Percentiles rank a stretch among this genome's conserved stretches.
Conservation (phyloP, 2,329 filamentous ascomycete genomes). For the Thielaviopsis cerberus region DNA sequence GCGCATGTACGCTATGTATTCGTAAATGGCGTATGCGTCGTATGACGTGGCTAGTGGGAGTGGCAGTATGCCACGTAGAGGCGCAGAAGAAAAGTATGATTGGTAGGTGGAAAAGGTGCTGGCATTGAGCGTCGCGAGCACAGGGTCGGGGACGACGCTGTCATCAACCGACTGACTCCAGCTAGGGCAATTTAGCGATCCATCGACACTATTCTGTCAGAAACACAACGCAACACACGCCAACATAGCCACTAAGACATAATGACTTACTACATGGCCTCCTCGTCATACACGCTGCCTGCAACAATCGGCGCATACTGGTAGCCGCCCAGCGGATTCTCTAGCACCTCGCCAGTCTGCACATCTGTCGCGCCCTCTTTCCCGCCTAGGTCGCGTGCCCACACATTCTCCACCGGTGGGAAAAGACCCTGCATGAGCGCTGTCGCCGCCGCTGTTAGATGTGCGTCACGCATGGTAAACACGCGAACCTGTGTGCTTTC, state of each 20-base stretch:
- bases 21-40: conserved; percentile 35
- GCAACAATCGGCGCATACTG: conserved; percentile 56
- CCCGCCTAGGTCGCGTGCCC: conserved; percentile 21
- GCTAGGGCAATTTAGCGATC: conserved; percentile 18
- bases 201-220: neutral
- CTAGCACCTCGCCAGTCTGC: conserved; percentile 22
- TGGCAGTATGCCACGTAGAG: conserved; percentile 22
- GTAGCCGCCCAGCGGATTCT: conserved; percentile 57
- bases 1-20: conserved; percentile 36
- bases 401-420: conserved; percentile 38
- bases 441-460: conserved; percentile 46
- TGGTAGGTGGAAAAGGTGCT: conserved; percentile 25
- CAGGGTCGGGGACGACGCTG: conserved; percentile 15
- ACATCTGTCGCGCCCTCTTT: conserved; percentile 12
- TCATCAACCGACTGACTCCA: conserved; percentile 20
- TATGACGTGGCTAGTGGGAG: conserved; percentile 22
- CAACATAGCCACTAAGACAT: neutral
- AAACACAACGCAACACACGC: neutral
- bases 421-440: conserved; percentile 77
- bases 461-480: conserved; percentile 23
- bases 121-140: conserved; percentile 15
- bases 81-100: conserved; percentile 21
- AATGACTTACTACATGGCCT: conserved; percentile 27
- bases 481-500: conserved; percentile 30
- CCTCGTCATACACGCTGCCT: conserved; percentile 26